Base-by-base conservation (phyloP, 2,329 filamentous ascomycete species). In the Venturia carpophila region DNA sequence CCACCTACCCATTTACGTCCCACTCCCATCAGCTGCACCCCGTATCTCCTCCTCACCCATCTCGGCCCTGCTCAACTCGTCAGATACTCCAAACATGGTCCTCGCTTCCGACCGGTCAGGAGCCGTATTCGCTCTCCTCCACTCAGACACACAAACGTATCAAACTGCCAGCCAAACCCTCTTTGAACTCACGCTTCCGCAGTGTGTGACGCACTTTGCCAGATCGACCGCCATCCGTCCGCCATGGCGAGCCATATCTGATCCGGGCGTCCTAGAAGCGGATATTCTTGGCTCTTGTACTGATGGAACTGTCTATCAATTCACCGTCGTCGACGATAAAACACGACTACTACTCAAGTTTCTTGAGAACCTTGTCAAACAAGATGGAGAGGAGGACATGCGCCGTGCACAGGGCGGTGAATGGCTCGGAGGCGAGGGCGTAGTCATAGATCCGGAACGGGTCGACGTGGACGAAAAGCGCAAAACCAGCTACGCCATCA, bases 301-400 rank as follows among this genome's bases (percentile, higher is more conserved):
- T 64, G 82, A 83, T 65, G 83, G 83, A 42, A 77, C 79, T 1
- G 70, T 85, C 17, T 78, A 80, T 55, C 73, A 77, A 19, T 88
- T 97, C 69, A 83, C 83, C 0, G 76, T 92, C 17, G 76, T 97
- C 0, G 78, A 81, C 11, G 71, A 82, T 21, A 75, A 83, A 1
- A 82, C 87, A 9, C 89, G 88, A 84, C 80, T 82, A 7, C 79
- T 96, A 4, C 79, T 97, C 5, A 82, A 83, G 66, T 85, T 93
- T 68, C 72, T 97, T 1, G 87, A 95, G 71, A 87, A 88, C 66
- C 73, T 95, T 41, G 70, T 75, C 34, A 69, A 21, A 58, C 60
- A 41, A 52, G 37, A 62, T 24, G 15, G 27, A 47, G 49, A 27
- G 11, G 71, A 42, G 68, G 75, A 9, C 71, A 70, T n/a, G n/a